Evolutionary conservation across 257 asterid genomes (phyloP).

Genomic region (Leonotis leonurus): DNA sequence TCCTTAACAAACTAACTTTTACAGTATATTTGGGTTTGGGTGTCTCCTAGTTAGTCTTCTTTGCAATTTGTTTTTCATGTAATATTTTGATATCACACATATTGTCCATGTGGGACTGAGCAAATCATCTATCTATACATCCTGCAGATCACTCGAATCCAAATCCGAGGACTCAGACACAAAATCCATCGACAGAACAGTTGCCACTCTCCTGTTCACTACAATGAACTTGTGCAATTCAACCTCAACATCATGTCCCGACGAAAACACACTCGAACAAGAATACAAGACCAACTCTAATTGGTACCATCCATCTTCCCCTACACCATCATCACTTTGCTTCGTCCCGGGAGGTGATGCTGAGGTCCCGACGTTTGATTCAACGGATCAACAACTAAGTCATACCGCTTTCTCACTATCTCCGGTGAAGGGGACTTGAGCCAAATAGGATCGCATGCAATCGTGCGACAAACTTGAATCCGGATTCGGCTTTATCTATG

Average conservation of each 20-base stretch:
- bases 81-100: background rate
- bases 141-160: slow-evolving; percentile 23
- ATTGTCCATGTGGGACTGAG: background rate
- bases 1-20: no score
- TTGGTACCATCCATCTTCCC: slow-evolving; percentile 7
- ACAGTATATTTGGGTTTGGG: no score
- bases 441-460: background rate
- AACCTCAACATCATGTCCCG: slow-evolving; percentile 4
- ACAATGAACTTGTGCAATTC: slow-evolving; percentile 12
- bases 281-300: background rate
- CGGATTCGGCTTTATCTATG: background rate
- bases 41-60: no score
- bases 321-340: background rate
- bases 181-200: slow-evolving; percentile 40
- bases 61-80: background rate
- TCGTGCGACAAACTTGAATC: background rate
- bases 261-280: background rate
- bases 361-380: slow-evolving; percentile 23
- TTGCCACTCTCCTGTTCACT: slow-evolving; percentile 39
- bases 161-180: slow-evolving; percentile 2
- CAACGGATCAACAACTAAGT: background rate
- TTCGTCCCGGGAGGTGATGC: slow-evolving; percentile 16
- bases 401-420: background rate
- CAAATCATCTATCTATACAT: background rate
- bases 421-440: background rate